Evolutionary conservation across 306 rosid genomes (phyloP).

Genomic region (Spatholobus suberectus): DNA sequence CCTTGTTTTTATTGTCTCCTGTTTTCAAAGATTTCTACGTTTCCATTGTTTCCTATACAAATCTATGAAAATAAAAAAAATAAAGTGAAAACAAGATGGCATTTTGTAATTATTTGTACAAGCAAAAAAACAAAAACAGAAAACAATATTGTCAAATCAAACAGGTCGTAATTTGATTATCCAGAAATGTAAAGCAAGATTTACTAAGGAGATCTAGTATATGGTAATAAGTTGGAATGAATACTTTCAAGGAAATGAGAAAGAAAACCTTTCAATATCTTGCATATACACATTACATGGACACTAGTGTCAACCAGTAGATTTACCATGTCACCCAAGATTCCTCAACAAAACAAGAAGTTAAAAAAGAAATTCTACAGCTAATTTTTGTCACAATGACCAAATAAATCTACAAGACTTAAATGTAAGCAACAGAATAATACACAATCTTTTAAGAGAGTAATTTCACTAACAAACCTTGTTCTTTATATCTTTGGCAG

Average conservation of each 20-base stretch:
- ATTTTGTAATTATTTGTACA: not conserved
- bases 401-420: conserved; percentile 12
- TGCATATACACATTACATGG: not conserved
- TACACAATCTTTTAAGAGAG: not conserved
- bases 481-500: conserved; percentile 78
- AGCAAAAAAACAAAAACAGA: not conserved
- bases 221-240: not conserved
- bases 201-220: not conserved
- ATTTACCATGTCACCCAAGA: not conserved
- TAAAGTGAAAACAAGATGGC: not conserved
- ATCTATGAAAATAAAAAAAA: not conserved
- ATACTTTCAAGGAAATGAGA: conserved; percentile 14
- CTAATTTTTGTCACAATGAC: conserved; percentile 1
- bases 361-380: not conserved
- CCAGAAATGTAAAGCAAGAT: not conserved
- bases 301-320: not conserved
- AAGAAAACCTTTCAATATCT: not conserved
- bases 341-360: not conserved
- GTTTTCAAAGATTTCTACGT: not conserved
- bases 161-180: not conserved
- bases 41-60: not conserved
- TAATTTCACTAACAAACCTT: conserved; percentile 62
- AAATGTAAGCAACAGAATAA: not conserved
- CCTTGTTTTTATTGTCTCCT: not conserved
- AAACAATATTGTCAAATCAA: not conserved